Conservation (phyloP, 805 yeast genomes). For the Monosporozyma aerobia region DNA sequence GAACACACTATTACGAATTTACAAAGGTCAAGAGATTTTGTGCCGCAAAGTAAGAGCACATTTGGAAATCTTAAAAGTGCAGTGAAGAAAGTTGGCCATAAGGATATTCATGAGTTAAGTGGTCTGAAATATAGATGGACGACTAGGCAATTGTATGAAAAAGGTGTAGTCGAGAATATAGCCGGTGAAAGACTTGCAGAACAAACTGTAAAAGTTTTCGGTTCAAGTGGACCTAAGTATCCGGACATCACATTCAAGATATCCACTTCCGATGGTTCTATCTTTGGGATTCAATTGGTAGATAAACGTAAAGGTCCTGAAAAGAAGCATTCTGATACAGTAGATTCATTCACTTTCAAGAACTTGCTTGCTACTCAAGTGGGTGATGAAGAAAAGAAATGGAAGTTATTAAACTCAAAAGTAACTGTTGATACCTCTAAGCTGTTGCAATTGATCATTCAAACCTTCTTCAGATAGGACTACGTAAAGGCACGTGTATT, state of each 20-base stretch:
- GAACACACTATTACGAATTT: slow-evolving; percentile 42
- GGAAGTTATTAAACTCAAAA: slow-evolving; percentile 57
- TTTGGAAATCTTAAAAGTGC: slow-evolving; percentile 36
- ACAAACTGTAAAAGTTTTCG: slow-evolving; percentile 31
- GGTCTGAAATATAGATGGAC: slow-evolving; percentile 64
- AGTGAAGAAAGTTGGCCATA: slow-evolving; percentile 29
- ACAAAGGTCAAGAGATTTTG: slow-evolving; percentile 31
- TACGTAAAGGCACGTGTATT: not conserved
- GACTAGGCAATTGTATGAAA: slow-evolving; percentile 65
- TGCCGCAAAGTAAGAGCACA: slow-evolving; percentile 23
- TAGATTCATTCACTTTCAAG: slow-evolving; percentile 53
- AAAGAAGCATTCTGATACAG: slow-evolving; percentile 21
- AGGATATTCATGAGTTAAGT: slow-evolving; percentile 20
- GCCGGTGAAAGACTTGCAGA: slow-evolving; percentile 41
- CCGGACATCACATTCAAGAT: slow-evolving; percentile 64
- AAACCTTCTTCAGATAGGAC: slow-evolving; percentile 41
- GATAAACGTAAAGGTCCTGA: slow-evolving; percentile 27
- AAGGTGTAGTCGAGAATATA: slow-evolving; percentile 53
- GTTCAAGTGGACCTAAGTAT: slow-evolving; percentile 39
- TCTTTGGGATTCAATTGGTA: slow-evolving; percentile 54
- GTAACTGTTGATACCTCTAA: slow-evolving; percentile 61
- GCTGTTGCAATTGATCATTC: slow-evolving; percentile 59
- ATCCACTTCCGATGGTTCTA: slow-evolving; percentile 64
- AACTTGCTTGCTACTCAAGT: slow-evolving; percentile 66
- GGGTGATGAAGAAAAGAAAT: slow-evolving; percentile 42